Base-by-base conservation (phyloP, 176 grass and related monocot species). In the Elymus sibiricus region DNA sequence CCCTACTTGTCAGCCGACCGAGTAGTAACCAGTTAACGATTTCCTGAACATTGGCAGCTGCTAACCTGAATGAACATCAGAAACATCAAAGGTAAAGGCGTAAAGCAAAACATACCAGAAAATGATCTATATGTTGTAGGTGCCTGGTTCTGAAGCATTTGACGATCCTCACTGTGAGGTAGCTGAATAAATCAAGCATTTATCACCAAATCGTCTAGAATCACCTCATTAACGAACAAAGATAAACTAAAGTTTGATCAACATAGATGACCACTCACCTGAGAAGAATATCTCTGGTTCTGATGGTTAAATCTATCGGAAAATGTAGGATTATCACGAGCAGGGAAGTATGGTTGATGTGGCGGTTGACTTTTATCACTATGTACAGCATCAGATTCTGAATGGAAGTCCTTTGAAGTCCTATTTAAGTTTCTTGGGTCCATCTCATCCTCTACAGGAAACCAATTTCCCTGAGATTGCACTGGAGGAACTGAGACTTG, bases 71-170 rank as follows among this genome's bases (percentile, higher is more conserved):
- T 74, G 70, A 81, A 77, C 53, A 78, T 64, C 56, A 89, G 62
- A 84, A 76, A 62, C 24, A 79, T 77, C 55, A 71, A 49, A 64
- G 51, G 29, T 47, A 47, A 47, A 47, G 44, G 44, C 13, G 4
- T 82, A 86, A 69, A 79, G 53, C 34, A 88, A 74, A 82, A 51
- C 61, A 72, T 93, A 97, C 95, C 95, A 75, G 87, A 86, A 91
- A 92, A 89, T 12, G 86, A 81, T 85, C 70, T 93, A 71, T 79
- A 90, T 21, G 85, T 82, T 71, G 64, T 53, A 76, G 90, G 69
- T 83, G 87, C 79, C 79, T 76, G 78, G 53, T 55, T 93, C 63
- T 60, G 80, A 82, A 65, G 73, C 79, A 91, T 61, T 12, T 9
- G 64, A 42, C 77, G 71, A 81, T 94, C 90, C 83, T 90, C 90